Conservation (phyloP, 768 basidiomycete species). For the Psilocybe tampanensis region DNA sequence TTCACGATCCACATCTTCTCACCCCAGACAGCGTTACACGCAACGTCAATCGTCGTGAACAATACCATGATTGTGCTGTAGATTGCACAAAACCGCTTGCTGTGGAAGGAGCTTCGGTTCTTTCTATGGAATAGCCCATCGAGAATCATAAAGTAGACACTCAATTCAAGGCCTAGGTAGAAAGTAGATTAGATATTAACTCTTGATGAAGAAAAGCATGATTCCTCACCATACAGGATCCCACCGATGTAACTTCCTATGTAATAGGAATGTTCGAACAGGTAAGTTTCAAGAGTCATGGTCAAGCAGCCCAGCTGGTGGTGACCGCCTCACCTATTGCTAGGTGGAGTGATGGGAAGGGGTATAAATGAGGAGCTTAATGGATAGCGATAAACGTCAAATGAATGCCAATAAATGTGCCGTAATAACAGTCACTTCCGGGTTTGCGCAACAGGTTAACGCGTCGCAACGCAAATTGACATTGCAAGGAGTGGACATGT, state of each 20-base stretch:
- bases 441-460: too few species aligned
- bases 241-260: constrained; percentile 29
- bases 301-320: neutral
- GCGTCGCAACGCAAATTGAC: too few species aligned
- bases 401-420: too few species aligned
- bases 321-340: neutral
- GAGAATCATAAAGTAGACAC: constrained; percentile 24
- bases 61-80: constrained; percentile 26
- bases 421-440: too few species aligned
- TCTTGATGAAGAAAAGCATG: neutral
- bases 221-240: constrained; percentile 26
- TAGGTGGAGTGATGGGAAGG: neutral
- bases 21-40: constrained; percentile 29
- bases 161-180: constrained; percentile 23
- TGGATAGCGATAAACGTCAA: neutral
- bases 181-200: neutral
- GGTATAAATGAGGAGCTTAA: neutral
- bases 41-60: constrained; percentile 25
- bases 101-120: constrained; percentile 13
- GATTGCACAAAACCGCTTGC: constrained; percentile 20
- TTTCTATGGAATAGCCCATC: constrained; percentile 12
- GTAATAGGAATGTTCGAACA: constrained; percentile 30
- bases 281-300: constrained; percentile 3
- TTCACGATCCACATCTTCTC: constrained; percentile 31
- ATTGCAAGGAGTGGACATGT: too few species aligned